Conservation (phyloP, 148 eudicot species). For the Pharnaceum exiguum region DNA sequence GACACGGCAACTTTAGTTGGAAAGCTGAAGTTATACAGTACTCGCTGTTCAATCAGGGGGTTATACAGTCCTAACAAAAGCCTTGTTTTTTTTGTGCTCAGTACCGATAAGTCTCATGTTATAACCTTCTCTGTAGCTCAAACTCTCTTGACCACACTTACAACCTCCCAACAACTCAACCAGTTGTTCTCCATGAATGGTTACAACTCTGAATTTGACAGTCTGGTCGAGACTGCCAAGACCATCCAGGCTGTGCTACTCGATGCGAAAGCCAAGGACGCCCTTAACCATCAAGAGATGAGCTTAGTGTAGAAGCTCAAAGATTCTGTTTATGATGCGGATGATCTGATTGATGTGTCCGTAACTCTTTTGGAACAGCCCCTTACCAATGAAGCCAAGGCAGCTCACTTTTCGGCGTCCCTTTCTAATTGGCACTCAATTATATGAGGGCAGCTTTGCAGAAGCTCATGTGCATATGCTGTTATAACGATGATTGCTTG, state of each 20-base stretch:
- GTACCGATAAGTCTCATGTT: too few relatives aligned
- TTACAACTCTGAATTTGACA: background rate
- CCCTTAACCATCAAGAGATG: background rate
- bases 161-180: background rate
- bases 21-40: too few relatives aligned
- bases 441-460: too few relatives aligned
- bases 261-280: conserved; percentile 11
- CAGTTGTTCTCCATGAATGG: background rate
- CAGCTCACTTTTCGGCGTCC: too few relatives aligned
- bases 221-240: background rate
- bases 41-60: too few relatives aligned
- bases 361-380: background rate
- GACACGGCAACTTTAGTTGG: too few relatives aligned
- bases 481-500: too few relatives aligned
- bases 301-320: conserved; percentile 12
- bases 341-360: conserved; percentile 14
- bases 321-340: background rate
- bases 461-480: too few relatives aligned
- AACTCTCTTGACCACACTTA: too few relatives aligned
- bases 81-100: too few relatives aligned
- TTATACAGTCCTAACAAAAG: too few relatives aligned
- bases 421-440: background rate
- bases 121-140: background rate
- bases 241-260: conserved; percentile 14
- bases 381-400: too few relatives aligned